These are phyloP conservation scores for Eucalyptus globulus DNA, from an alignment of 345 rosid genomes.

Conservation along the genomic window DNA sequence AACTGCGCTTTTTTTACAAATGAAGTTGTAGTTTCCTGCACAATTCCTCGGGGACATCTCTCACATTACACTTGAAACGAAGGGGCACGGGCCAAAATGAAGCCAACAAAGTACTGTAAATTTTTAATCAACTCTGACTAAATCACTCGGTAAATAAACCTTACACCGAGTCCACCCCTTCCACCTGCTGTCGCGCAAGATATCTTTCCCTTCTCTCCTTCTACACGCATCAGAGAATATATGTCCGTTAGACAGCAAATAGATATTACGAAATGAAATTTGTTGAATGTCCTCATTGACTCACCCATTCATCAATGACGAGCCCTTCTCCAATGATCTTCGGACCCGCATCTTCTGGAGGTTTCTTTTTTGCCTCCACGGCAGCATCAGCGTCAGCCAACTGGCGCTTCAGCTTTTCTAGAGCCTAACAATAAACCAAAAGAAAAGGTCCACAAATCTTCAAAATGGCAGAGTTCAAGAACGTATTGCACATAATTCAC, in stretches of 20 bases:
- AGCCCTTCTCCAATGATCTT: constrained; percentile 94
- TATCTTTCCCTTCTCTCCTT: constrained; percentile 96
- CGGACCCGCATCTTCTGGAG: constrained; percentile 76
- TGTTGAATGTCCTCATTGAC: neutral
- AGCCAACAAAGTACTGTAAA: neutral
- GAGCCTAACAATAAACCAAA: constrained; percentile 17
- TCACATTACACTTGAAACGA: neutral
- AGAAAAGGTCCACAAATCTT: neutral
- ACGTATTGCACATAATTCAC: neutral
- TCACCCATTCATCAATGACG: constrained; percentile 99
- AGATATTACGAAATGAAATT: neutral
- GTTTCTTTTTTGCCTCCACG: constrained; percentile 70
- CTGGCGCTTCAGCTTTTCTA: constrained; percentile 85
- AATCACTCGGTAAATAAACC: neutral
- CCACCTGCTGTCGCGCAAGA: constrained; percentile 85
- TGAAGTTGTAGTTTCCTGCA: constrained; percentile 2
- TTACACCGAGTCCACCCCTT: constrained; percentile 61
- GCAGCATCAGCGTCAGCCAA: constrained; percentile 89
- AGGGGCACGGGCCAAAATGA: neutral
- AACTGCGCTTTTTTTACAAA: neutral
- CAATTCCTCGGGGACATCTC: neutral
- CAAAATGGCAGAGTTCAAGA: neutral
- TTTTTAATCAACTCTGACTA: neutral
- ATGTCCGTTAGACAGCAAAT: neutral
- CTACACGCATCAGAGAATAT: constrained; percentile 13